A percentile compares a stretch with the other conserved stretches of the same genome.
Evolutionary conservation across 164 flowering plant species (phyloP).

Genomic region (Piper longum): DNA sequence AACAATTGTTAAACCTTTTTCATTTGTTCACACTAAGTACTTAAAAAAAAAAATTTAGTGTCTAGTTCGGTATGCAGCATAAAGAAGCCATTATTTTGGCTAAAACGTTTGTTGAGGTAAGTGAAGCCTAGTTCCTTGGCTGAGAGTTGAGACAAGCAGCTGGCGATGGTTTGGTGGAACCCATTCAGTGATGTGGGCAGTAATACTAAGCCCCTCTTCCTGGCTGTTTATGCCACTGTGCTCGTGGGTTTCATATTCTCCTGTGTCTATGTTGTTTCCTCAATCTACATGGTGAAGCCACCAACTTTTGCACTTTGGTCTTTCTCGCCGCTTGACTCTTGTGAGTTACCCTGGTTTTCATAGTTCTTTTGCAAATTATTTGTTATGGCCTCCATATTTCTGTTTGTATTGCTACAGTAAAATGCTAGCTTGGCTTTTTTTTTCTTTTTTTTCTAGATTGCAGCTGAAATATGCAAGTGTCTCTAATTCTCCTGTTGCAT

Average conservation of each 20-base stretch:
- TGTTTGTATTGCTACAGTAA: too few relatives aligned
- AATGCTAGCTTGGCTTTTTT: too few relatives aligned
- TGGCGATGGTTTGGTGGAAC: constrained; percentile 6
- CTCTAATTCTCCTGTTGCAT: not conserved
- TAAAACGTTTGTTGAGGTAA: too few relatives aligned
- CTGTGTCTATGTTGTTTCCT: constrained; percentile 59
- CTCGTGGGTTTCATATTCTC: constrained; percentile 61
- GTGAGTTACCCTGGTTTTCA: constrained; percentile 1
- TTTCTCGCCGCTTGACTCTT: constrained; percentile 4
- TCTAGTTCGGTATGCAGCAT: too few relatives aligned
- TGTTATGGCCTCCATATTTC: not conserved
- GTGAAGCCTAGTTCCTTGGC: too few relatives aligned
- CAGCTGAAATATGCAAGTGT: not conserved
- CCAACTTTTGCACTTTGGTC: constrained; percentile 10
- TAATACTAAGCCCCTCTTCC: constrained; percentile 56
- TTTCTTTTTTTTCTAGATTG: not conserved
- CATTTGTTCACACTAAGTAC: too few relatives aligned
- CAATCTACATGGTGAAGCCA: constrained; percentile 32
- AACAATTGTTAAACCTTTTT: too few relatives aligned
- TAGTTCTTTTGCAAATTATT: not conserved
- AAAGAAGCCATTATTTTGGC: too few relatives aligned
- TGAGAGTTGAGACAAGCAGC: too few relatives aligned
- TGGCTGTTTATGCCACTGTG: constrained; percentile 69
- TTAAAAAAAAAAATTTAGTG: too few relatives aligned
- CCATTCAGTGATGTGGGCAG: constrained; percentile 23